Evolutionary conservation across 164 flowering plant species (phyloP), one percentile per base, ranked within the genome.

Genomic region (Tetrastigma voinierianum): DNA sequence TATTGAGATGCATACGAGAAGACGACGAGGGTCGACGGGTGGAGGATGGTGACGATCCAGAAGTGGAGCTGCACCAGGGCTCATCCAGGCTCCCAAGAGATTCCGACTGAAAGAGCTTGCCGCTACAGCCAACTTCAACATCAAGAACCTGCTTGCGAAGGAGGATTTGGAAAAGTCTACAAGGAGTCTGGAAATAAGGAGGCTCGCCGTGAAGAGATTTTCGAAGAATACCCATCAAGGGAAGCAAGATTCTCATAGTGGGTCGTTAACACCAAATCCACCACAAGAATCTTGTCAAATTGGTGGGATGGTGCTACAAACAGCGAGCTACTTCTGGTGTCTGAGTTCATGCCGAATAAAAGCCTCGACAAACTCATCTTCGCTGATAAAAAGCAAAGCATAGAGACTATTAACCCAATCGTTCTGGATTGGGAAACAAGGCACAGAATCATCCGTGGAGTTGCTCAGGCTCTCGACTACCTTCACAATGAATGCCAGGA

Each of bases 271-370:
- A 23, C 85, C 84, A 23, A 90, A 80, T 87, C 9, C 81, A 75
- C 12, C 96, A 90, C 79, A 80, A 68, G 69, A 86, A 88, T 63
- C 86, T 90, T 0, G 89, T 86, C 15, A 81, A 75, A 57, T 46
- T 90, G 17, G 60, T 82, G 0, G 90, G 92, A 45, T 87, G 92
- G 96, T 87, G 92, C 74, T 71, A 78, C 49, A 87, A 86, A 46
- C 73, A 62, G 53, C 0, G 90, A 86, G 67, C 82, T 83, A 18
- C 83, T 90, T 17, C 71, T 90, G 0, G 88, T 86, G 1, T 86
- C 86, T 25, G 89, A 90, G 63, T 85, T 46, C 83, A 80, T 84
- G 87, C 87, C 89, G 0, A 75, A 81, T 53, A 86, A 89, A 1
- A 87, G 92, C 80, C 66, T 89, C 11, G 96, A 89, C 51, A 77